Base-by-base conservation (phyloP, 345 rosid species). In the Sapria himalayana region DNA sequence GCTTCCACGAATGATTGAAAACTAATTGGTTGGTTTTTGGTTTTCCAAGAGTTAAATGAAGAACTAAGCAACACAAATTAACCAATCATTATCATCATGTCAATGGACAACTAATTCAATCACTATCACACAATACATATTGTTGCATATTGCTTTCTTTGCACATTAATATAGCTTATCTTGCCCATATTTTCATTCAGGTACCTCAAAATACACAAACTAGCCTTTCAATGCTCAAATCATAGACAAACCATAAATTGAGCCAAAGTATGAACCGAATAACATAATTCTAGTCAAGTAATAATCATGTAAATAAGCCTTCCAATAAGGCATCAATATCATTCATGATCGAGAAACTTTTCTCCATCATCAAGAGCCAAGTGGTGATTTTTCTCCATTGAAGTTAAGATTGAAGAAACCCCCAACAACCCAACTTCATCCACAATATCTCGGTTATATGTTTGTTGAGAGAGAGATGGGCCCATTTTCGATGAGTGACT, bases 211-310 rank as follows among this genome's bases (percentile, higher is more conserved):
- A 36, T 20, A 36, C 14, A 20, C 40, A 36, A 5, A 2, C 9
- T 2, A 10, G 14, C 2, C 3, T 36, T 20, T 20, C 40, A 36
- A 4, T 36, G 17, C 2, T 36, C 40, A 14, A 9, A 4, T 16
- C 9, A 20, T 36, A 20, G 40, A 15, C 9, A 14, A 9, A 14
- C 2, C 40, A 36, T 36, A 16, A 12, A 36, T 9, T 36, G 40
- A 36, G 40, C 40, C 18, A 36, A 36, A 9, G 18, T 10, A 14
- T 36, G 40, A 36, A 36, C 40, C 14, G 3, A 36, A 15, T 36
- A 36, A n/a, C n/a, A n/a, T n/a, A n/a, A n/a, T n/a, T n/a, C n/a
- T n/a, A n/a, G n/a, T n/a, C n/a, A n/a, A n/a, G n/a, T n/a, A n/a
- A n/a, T n/a, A n/a, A n/a, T n/a, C n/a, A n/a, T n/a, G n/a, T n/a